Evolutionary conservation across 208 protist genomes (phyloP).

Genomic region (Wallacemonas sp.): DNA sequence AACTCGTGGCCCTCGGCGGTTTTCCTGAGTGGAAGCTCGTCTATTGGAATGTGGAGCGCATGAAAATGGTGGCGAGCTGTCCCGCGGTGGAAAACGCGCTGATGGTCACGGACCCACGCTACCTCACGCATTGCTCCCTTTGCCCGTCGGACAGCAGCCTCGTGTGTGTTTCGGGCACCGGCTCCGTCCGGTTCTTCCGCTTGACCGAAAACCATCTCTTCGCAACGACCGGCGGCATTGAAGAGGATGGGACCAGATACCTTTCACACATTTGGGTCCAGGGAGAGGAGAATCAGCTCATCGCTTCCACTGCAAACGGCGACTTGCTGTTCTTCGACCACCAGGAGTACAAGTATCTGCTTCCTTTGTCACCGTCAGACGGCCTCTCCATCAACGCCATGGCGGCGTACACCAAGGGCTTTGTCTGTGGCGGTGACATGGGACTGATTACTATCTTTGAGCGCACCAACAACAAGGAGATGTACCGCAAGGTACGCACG

Average conservation of each 20-base stretch:
- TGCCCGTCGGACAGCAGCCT: conserved; percentile 83
- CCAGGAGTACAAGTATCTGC: conserved; percentile 81
- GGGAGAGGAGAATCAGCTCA: conserved; percentile 75
- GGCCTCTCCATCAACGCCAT: conserved; percentile 88
- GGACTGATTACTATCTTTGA: conserved; percentile 95
- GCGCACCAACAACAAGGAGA: conserved; percentile 87
- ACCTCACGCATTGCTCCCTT: conserved; percentile 92
- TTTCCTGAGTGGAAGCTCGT: conserved; percentile 93
- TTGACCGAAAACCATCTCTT: conserved; percentile 81
- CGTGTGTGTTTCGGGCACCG: conserved; percentile 92
- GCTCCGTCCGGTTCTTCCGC: conserved; percentile 88
- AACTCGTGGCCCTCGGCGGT: conserved; percentile 87
- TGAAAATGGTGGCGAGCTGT: conserved; percentile 76
- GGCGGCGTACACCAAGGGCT: conserved; percentile 91
- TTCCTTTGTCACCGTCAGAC: conserved; percentile 86
- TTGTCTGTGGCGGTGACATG: conserved; percentile 94
- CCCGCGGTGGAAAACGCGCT: conserved; percentile 48
- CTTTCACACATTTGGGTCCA: conserved; percentile 93
- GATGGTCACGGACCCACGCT: conserved; percentile 34
- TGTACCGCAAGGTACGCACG: conserved; percentile 93
- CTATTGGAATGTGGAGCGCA: conserved; percentile 92
- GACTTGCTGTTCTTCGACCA: conserved; percentile 94
- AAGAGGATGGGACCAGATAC: conserved; percentile 85
- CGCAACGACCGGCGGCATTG: conserved; percentile 45
- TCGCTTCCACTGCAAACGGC: conserved; percentile 92